Base-by-base conservation (phyloP, 2,329 filamentous ascomycete genomes). In the Calonectria fujianensis region DNA sequence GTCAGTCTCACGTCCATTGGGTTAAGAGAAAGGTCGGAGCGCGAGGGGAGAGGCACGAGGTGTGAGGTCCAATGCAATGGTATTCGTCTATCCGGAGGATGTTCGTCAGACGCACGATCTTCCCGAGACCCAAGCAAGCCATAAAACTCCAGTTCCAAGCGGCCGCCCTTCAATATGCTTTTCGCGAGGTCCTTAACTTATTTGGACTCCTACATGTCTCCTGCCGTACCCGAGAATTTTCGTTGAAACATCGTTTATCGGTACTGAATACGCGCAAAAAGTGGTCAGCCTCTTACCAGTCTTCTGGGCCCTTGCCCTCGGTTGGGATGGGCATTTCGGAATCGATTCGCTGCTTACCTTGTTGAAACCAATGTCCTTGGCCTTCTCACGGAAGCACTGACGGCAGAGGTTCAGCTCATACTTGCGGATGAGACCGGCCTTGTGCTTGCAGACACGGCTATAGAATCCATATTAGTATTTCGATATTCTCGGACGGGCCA, bases 341-440 rank as follows among this genome's bases (percentile, higher is more conserved):
- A 29, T 20, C 63, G 41, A 29, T 29, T 75, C 71, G 68, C 9
- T 72, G 81, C 86, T 84, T 84, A 93, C 92, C 92, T 94, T 94
- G 89, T 91, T 89, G 88, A 94, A 94, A 84, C 92, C 92, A 87
- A 94, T 94, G 85, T 94, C 92, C 87, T 91, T 87, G 81, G 91
- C 87, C 90, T 93, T 93, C 90, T 94, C 92, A 85, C 92, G 91
- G 91, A 94, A 94, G 91, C 93, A 94, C 87, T 94, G 93, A 91
- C 93, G 92, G 92, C 93, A 94, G 86, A 94, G 92, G 89, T 98
- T 95, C 84, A 98, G 92, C 87, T 97, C 96, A 91, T 99, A 99
- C 92, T 99, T 99, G 92, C 97, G 96, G 93, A 99, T 98, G 83
- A 99, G 93, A 97, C 97, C 97, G 86, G 97, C 96, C 87, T 92